A percentile compares a stretch with the other conserved stretches of the same genome.
These are phyloP conservation scores for Telfairia occidentalis DNA, from an alignment of 331 rosid genomes.

Conservation along the genomic window DNA sequence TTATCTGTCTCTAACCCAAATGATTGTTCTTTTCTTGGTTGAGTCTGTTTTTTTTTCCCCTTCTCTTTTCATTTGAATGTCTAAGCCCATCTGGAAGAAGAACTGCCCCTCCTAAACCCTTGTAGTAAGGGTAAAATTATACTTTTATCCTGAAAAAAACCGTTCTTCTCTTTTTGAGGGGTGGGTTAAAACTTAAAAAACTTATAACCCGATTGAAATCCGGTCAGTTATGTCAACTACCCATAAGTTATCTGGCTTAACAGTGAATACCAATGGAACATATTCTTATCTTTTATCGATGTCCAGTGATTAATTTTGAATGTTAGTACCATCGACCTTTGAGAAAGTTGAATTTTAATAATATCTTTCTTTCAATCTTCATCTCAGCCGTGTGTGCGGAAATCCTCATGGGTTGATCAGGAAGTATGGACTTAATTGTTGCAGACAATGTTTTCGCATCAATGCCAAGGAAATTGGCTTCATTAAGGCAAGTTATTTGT, in stretches of 20 bases:
- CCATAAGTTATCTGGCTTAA: background rate
- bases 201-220: background rate
- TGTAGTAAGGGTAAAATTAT: background rate
- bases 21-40: background rate
- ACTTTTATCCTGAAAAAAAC: background rate
- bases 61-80: background rate
- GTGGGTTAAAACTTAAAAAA: background rate
- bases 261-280: background rate
- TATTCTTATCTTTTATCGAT: background rate
- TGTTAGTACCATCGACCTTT: background rate
- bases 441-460: slow-evolving; percentile 95
- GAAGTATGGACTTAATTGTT: slow-evolving; percentile 83
- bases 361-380: background rate
- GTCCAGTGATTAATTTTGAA: background rate
- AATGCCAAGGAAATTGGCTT: slow-evolving; percentile 95
- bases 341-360: background rate
- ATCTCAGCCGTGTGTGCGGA: slow-evolving; percentile 71
- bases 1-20: background rate
- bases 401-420: slow-evolving; percentile 83
- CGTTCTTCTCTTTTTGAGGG: background rate
- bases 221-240: background rate
- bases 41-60: too few relatives aligned
- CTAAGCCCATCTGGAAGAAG: background rate
- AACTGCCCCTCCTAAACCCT: background rate
- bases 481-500: slow-evolving; percentile 41